Evolutionary conservation across 148 eudicot genomes (phyloP), one percentile per base, ranked within the genome.

Genomic region (Polygonum aviculare): DNA sequence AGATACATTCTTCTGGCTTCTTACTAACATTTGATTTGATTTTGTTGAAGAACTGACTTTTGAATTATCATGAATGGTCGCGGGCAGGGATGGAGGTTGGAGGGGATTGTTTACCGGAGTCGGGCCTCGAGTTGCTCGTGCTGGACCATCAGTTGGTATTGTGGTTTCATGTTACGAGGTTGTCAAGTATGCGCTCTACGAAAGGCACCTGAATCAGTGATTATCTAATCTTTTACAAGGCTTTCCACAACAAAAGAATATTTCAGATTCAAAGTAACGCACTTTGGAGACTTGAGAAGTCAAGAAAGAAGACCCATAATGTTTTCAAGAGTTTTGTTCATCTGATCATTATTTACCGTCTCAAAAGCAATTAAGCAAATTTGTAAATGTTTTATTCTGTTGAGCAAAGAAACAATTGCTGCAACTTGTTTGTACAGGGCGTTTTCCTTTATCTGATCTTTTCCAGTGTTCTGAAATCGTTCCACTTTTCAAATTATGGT

Each of bases 91-190:
- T 87, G 96, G 97, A 79, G 94, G 97, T 2, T 79, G 86, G 77
- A 92, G 77, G 84, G 98, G 97, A 47, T 79, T 92, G 6, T 94
- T 94, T 76, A 81, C 90, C 18, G 98, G 98, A 41, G 84, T 86
- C 8, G 86, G 89, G 44, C 98, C 97, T 44, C 88, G 98, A 22
- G 94, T 94, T 62, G 94, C 83, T 49, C 96, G 97, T 71, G 96
- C 98, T 10, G 98, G 98, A 35, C 97, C 98, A 22, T 94, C 98
- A 0, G 94, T 90, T 60, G 98, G 92, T 39, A 94, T 94, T 59
- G 97, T 94, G 21, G 91, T 94, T 79, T 88, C 98, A 9, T 89
- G 89, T 51, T 94, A 94, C 57, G 98, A 94, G 80, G 90, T 90
- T 21, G 97, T 94, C 78, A 94, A 94, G 78, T 88, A 85, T 72